Conservation (phyloP, 164 flowering plant genomes). For the Kingdonia uniflora region DNA sequence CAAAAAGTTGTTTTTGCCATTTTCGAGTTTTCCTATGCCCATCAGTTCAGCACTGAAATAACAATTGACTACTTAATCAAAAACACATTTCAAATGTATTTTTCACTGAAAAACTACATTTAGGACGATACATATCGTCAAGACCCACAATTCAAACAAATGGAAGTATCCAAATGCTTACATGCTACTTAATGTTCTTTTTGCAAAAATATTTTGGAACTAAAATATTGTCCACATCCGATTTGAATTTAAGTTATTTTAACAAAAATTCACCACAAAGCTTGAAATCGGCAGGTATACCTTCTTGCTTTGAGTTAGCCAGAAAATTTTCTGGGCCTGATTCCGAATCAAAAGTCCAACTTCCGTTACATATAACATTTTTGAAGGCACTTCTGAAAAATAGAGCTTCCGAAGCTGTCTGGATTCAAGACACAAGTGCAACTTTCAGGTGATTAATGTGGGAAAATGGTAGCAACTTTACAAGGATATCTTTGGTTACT, state of each 20-base stretch:
- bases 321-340: conserved; percentile 27
- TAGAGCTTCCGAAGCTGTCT: conserved; percentile 73
- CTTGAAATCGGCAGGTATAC: conserved; percentile 21
- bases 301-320: conserved; percentile 30
- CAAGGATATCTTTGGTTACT: not conserved
- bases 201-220: no score
- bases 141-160: not conserved
- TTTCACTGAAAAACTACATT: no score
- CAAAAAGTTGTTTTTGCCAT: not conserved
- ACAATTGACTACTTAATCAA: no score
- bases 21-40: no score
- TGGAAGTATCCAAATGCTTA: no score
- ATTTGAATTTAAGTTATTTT: no score
- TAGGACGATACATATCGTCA: no score
- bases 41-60: no score
- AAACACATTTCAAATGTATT: no score
- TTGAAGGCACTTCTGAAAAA: conserved; percentile 84
- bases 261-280: not conserved
- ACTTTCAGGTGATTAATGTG: not conserved
- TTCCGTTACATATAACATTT: conserved; percentile 63
- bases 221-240: no score
- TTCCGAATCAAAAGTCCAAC: conserved; percentile 26
- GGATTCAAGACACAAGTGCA: conserved; percentile 13
- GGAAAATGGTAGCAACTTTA: not conserved
- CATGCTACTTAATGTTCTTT: no score